phyloP scores from a whole-genome alignment of 345 rosid species.

The Aethionema arabicum region DNA sequence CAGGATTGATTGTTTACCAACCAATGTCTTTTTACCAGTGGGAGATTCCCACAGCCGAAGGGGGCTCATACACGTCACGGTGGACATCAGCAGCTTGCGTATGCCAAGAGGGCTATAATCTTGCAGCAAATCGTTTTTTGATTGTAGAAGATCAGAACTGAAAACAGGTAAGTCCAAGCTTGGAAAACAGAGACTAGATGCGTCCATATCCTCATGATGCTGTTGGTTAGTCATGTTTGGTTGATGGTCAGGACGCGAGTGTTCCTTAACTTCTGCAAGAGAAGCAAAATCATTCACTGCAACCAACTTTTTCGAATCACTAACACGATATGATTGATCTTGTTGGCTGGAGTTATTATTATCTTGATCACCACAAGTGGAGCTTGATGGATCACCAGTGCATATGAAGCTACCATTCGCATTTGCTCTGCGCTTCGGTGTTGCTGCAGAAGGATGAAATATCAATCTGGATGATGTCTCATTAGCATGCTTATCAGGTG shows the following conservation, averaged over 20 bases:
- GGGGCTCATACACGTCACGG: slow-evolving; percentile 84
- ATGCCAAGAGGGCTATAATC: slow-evolving; percentile 98
- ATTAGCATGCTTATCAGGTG: slow-evolving; percentile 44
- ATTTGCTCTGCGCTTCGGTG: slow-evolving; percentile 44
- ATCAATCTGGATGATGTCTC: slow-evolving; percentile 48
- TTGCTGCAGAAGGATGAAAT: slow-evolving; percentile 47
- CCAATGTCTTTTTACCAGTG: slow-evolving; percentile 78
- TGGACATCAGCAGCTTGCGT: slow-evolving; percentile 90
- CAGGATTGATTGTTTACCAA: slow-evolving; percentile 77
- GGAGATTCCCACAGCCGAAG: slow-evolving; percentile 94
- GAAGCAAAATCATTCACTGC: slow-evolving; percentile 59
- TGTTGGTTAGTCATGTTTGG: slow-evolving; percentile 38
- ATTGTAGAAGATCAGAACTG: slow-evolving; percentile 81
- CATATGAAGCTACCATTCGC: slow-evolving; percentile 52
- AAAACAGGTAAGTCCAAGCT: slow-evolving; percentile 87
- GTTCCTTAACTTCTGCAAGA: slow-evolving; percentile 39
- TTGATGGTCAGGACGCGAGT: slow-evolving; percentile 45
- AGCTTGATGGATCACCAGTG: slow-evolving; percentile 47
- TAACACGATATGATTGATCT: slow-evolving; percentile 49
- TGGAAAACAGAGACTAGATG: slow-evolving; percentile 85
- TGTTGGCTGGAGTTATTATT: slow-evolving; percentile 37
- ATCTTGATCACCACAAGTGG: slow-evolving; percentile 46
- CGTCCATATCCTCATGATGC: slow-evolving; percentile 51
- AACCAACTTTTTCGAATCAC: slow-evolving; percentile 64
- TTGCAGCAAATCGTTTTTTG: slow-evolving; percentile 69